A percentile compares a stretch with the other conserved stretches of the same genome.
Evolutionary conservation across 2,329 filamentous ascomycete genomes (phyloP).

Genomic region (Colletotrichum sp.): DNA sequence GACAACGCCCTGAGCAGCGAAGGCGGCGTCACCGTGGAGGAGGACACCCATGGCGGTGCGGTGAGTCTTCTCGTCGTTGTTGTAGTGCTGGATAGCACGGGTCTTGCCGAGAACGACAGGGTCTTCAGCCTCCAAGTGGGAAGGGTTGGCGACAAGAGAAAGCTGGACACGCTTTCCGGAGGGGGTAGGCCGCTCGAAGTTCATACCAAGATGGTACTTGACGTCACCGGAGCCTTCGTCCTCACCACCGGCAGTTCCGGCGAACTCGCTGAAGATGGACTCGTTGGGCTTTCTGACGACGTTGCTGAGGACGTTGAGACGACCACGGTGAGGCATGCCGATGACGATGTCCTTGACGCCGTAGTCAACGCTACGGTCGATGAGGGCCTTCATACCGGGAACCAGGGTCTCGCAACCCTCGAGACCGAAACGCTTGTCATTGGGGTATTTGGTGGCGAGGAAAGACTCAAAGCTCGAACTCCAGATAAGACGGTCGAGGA

Average conservation of each 20-base stretch:
- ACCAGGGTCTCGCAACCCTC: conserved; percentile 97
- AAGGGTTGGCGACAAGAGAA: conserved; percentile 97
- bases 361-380: conserved; percentile 97
- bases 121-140: conserved; percentile 97
- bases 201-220: conserved; percentile 99
- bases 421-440: conserved; percentile 98
- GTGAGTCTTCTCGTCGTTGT: conserved; percentile 91
- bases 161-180: conserved; percentile 99
- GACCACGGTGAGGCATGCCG: conserved; percentile 98
- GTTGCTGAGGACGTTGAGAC: conserved; percentile 97
- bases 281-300: conserved; percentile 99
- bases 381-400: conserved; percentile 98
- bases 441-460: conserved; percentile 96
- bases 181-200: conserved; percentile 97
- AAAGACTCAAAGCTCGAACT: conserved; percentile 97
- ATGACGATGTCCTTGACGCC: conserved; percentile 99
- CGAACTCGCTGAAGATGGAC: conserved; percentile 99
- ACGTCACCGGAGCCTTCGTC: conserved; percentile 98
- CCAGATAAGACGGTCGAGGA: conserved; percentile 98
- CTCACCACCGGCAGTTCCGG: conserved; percentile 82
- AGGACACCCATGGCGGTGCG: conserved; percentile 93
- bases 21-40: conserved; percentile 95
- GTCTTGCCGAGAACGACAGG: conserved; percentile 98
- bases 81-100: conserved; percentile 97
- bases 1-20: conserved; percentile 94